Evolutionary conservation across 495 filamentous ascomycete genomes (phyloP).

Genomic region (Talaromyces trachyspermus): DNA sequence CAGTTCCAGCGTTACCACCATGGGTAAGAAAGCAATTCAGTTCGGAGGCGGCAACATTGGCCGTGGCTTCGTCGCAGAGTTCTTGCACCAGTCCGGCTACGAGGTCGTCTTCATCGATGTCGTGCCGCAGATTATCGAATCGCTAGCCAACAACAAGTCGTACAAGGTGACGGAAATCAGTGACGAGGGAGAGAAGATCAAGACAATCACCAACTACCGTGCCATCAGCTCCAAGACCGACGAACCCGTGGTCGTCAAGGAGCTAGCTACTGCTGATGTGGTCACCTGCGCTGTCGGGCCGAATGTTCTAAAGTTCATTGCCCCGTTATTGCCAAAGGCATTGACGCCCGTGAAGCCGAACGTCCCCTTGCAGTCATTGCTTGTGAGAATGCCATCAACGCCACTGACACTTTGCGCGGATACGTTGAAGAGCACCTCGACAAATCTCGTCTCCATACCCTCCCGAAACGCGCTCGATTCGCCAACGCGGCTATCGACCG

Average conservation of each 20-base stretch:
- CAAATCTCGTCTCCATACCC: conserved; percentile 47
- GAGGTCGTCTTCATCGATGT: conserved; percentile 96
- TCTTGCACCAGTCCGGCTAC: conserved; percentile 71
- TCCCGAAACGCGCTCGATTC: conserved; percentile 64
- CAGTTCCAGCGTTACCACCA: no score
- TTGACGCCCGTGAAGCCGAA: conserved; percentile 62
- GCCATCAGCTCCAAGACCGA: conserved; percentile 90
- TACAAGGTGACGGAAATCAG: conserved; percentile 95
- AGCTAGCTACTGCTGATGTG: conserved; percentile 78
- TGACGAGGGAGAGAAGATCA: conserved; percentile 69
- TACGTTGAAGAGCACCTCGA: conserved; percentile 74
- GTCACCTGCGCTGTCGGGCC: conserved; percentile 97
- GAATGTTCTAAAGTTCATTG: conserved; percentile 92
- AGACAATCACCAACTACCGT: conserved; percentile 84
- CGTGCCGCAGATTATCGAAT: conserved; percentile 67
- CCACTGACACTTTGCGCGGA: conserved; percentile 73
- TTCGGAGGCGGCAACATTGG: conserved; percentile 93
- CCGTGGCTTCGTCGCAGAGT: conserved; percentile 59
- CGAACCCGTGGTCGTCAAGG: conserved; percentile 68
- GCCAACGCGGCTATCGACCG: conserved; percentile 98
- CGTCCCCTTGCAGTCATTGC: conserved; percentile 85
- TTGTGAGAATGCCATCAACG: conserved; percentile 94
- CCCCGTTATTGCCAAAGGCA: conserved; percentile 85
- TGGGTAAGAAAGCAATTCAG: conserved; percentile 78
- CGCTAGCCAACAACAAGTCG: conserved; percentile 61